phyloP scores from a whole-genome alignment of 345 rosid species.

The Aurinia saxatilis region DNA sequence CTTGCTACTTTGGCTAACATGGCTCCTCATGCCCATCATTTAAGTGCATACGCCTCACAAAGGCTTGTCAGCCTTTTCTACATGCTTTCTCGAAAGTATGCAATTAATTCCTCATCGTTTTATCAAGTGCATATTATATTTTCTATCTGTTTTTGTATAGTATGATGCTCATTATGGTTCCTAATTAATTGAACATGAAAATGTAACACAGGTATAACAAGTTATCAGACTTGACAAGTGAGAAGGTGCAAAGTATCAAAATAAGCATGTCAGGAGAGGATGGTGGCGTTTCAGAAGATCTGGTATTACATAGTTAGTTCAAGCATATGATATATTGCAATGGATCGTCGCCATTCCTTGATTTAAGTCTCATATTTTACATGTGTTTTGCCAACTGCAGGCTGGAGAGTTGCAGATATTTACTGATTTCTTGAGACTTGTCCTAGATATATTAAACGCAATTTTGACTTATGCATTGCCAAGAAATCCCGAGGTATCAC shows the following conservation, averaged over 20 bases:
- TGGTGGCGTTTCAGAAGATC: slow-evolving; percentile 54
- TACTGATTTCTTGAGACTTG: slow-evolving; percentile 92
- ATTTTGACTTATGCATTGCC: slow-evolving; percentile 91
- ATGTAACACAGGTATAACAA: slow-evolving; percentile 69
- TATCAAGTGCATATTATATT: background rate
- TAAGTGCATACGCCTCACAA: slow-evolving; percentile 98
- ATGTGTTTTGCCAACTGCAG: slow-evolving; percentile 34
- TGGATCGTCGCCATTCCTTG: background rate
- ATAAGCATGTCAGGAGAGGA: slow-evolving; percentile 43
- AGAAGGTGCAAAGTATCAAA: slow-evolving; percentile 42
- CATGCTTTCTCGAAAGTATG: slow-evolving; percentile 97
- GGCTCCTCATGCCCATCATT: slow-evolving; percentile 94
- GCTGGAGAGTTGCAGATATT: slow-evolving; percentile 91
- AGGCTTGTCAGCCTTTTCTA: slow-evolving; percentile 93
- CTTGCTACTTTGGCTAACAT: slow-evolving; percentile 96
- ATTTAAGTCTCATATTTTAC: slow-evolving; percentile 1
- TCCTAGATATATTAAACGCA: slow-evolving; percentile 89
- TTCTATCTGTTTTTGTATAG: background rate
- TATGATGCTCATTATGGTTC: background rate
- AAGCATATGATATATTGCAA: background rate
- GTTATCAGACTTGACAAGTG: slow-evolving; percentile 61
- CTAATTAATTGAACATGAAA: slow-evolving; percentile 5
- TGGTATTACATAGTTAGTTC: slow-evolving; percentile 40
- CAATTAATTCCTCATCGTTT: background rate
- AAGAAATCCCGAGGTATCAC: slow-evolving; percentile 85